Conservation (phyloP, 2,329 filamentous ascomycete genomes). For the Aureobasidium sp. region DNA sequence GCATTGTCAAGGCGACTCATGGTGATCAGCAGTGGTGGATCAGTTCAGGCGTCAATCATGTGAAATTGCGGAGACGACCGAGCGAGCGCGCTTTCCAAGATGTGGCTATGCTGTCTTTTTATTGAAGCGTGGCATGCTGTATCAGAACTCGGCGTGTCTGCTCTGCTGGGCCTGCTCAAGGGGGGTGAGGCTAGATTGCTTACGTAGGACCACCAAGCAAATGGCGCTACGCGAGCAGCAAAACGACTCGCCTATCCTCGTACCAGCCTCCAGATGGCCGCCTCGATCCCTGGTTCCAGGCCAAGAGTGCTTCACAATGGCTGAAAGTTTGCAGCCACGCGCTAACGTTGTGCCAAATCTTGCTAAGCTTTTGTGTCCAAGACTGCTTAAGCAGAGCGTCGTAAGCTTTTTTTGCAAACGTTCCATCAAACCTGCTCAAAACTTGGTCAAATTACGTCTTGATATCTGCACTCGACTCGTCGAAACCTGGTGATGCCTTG, state of each 20-base stretch:
- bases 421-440: not conserved
- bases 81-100: not conserved
- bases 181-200: not conserved
- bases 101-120: not conserved
- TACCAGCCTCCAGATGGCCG: not conserved
- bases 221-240: not conserved
- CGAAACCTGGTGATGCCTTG: not conserved
- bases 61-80: constrained; percentile 4
- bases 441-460: constrained; percentile 1
- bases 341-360: not conserved
- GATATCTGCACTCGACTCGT: not conserved
- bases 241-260: not conserved
- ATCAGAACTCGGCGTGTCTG: not conserved
- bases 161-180: not conserved
- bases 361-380: not conserved
- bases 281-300: not conserved
- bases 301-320: not conserved
- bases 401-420: not conserved
- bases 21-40: not conserved
- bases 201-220: not conserved
- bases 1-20: not conserved
- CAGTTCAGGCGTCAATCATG: not conserved
- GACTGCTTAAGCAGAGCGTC: not conserved
- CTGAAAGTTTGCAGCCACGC: not conserved
- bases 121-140: not conserved